phyloP scores from a whole-genome alignment of 495 filamentous ascomycete genomes.

The Xylaria longipes region DNA sequence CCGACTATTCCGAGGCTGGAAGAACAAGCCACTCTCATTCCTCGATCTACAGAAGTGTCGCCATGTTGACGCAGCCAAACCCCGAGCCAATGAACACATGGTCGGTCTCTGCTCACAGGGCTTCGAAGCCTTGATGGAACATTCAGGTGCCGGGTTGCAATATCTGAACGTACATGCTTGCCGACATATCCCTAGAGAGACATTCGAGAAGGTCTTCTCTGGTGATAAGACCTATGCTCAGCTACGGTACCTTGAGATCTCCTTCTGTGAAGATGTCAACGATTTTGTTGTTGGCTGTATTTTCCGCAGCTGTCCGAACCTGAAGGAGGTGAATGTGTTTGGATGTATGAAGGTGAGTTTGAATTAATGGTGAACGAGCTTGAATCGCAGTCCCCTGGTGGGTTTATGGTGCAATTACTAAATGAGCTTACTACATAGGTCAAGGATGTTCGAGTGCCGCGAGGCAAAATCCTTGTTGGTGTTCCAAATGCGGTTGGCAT shows the following conservation, averaged over 20 bases:
- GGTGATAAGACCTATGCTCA: constrained; percentile 64
- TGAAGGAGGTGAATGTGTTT: constrained; percentile 79
- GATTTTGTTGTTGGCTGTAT: constrained; percentile 76
- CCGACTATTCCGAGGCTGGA: constrained; percentile 75
- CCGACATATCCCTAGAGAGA: constrained; percentile 71
- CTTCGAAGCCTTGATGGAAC: constrained; percentile 81
- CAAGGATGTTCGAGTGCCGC: constrained; percentile 70
- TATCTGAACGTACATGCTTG: constrained; percentile 77
- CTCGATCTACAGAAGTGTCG: constrained; percentile 77
- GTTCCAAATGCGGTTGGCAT: constrained; percentile 70
- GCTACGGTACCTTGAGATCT: constrained; percentile 74
- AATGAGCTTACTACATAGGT: constrained; percentile 48
- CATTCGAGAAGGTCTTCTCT: constrained; percentile 75
- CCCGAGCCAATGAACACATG: constrained; percentile 62
- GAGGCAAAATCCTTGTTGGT: constrained; percentile 78
- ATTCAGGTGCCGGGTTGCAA: constrained; percentile 69
- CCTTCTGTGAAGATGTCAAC: constrained; percentile 76
- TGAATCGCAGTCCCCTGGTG: neutral
- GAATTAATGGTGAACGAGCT: neutral
- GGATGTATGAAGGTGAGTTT: constrained; percentile 72
- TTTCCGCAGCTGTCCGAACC: constrained; percentile 73
- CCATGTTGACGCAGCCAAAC: constrained; percentile 67
- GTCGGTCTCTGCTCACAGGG: constrained; percentile 75
- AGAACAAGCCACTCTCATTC: constrained; percentile 69
- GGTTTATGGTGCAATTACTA: constrained; percentile 19